Base-by-base conservation (phyloP, 2,329 filamentous ascomycete genomes). In the Rhytidhysteron rufulum region DNA sequence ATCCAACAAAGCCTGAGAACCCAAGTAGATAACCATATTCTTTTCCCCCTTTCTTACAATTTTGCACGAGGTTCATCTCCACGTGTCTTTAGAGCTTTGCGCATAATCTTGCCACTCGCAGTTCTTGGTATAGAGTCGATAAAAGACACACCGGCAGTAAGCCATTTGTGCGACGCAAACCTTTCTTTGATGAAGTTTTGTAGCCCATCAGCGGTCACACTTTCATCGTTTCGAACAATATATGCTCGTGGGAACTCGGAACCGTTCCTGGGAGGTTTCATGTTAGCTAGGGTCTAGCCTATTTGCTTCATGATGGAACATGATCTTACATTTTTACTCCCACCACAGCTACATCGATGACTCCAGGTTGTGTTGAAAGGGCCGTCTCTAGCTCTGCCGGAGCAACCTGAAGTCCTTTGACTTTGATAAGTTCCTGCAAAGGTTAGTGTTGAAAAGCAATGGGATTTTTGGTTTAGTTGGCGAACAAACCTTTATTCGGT, bases 401-500 rank as follows among this genome's bases (percentile, higher is more conserved):
- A 4, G 67, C 60, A n/a, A 71, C 67, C 57, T 71, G 67, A 30
- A 66, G 63, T 5, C 68, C 69, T 47, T 69, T 68, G 11, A 67
- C 66, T 41, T 69, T 69, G 45, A 69, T 69, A 4, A 69, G 49
- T 39, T 69, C 58, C 25, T 37, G 36, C 29, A 22, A 33, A 18
- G 21, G n/a, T n/a, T n/a, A n/a, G n/a, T n/a, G n/a, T n/a, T n/a
- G n/a, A n/a, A n/a, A n/a, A n/a, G n/a, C n/a, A n/a, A n/a, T n/a
- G n/a, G n/a, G n/a, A 17, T 40, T n/a, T 25, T 18, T 9, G 7
- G 35, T 8, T 10, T 13, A 17, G 19, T 25, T 17, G 20, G 27
- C 22, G 22, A 19, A 29, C 21, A 31, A 45, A 73, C 83, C 71
- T 89, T 88, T 68, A 81, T 80, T 29, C 86, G 77, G 62, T 91